Evolutionary conservation across 148 eudicot species (phyloP).

Genomic region (Bassia scoparia): DNA sequence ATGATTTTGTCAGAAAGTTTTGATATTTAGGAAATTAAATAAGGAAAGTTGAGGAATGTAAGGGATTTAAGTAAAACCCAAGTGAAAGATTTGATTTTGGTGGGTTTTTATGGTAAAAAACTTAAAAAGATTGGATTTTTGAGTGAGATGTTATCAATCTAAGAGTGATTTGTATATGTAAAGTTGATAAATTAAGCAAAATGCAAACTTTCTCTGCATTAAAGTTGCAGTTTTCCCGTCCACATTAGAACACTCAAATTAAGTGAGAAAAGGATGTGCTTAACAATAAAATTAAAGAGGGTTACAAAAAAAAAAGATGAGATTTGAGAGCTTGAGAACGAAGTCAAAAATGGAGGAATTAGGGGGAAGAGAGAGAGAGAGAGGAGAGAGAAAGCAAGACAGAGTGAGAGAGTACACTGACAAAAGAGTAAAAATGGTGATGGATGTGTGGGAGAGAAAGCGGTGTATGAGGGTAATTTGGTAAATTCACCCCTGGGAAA

Average conservation of each 20-base stretch:
- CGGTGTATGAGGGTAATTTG: conserved; percentile 7
- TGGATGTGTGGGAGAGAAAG: conserved; percentile 15
- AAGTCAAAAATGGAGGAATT: neutral
- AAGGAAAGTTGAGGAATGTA: neutral
- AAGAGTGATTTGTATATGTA: neutral
- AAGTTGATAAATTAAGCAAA: neutral
- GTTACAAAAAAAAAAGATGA: neutral
- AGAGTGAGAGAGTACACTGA: conserved; percentile 28
- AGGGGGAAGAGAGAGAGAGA: conserved; percentile 9
- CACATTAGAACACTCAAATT: neutral
- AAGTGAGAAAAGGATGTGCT: neutral
- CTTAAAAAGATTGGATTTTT: neutral
- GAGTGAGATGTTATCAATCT: neutral
- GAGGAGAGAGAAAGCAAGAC: conserved; percentile 14
- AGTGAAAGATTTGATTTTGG: neutral
- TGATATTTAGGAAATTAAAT: conserved; percentile 3
- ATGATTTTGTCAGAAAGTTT: neutral
- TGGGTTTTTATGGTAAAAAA: too few relatives aligned
- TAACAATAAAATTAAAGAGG: neutral
- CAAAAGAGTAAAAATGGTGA: conserved; percentile 29
- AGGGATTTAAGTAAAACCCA: neutral
- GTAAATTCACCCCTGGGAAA: conserved; percentile 3
- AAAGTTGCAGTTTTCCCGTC: neutral
- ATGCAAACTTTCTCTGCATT: too few relatives aligned
- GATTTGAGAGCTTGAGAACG: neutral